phyloP scores from a whole-genome alignment of 2,329 filamentous ascomycete species.

The Aspergillus glaucus region DNA sequence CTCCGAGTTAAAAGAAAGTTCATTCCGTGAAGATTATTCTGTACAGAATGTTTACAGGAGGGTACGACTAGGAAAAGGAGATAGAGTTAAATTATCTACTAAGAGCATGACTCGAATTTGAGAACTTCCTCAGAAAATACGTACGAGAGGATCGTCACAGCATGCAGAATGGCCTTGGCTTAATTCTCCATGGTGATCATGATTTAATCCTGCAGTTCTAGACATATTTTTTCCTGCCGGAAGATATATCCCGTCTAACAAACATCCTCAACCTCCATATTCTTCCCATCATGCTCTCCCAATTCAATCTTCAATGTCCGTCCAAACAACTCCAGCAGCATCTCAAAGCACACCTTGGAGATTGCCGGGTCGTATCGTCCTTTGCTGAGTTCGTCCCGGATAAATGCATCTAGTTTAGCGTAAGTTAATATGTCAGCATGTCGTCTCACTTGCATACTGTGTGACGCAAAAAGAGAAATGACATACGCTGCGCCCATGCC shows the following conservation, averaged over 20 bases:
- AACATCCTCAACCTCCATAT: slow-evolving; percentile 63
- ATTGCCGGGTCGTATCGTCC: slow-evolving; percentile 88
- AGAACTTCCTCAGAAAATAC: too few relatives aligned
- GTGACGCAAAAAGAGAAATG: neutral
- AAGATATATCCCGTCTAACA: slow-evolving; percentile 47
- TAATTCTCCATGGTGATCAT: too few relatives aligned
- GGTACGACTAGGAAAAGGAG: too few relatives aligned
- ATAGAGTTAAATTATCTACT: too few relatives aligned
- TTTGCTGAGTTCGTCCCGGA: slow-evolving; percentile 86
- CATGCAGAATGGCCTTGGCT: too few relatives aligned
- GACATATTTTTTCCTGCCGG: neutral
- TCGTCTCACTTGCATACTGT: neutral
- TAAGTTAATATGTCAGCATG: neutral
- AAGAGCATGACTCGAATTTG: too few relatives aligned
- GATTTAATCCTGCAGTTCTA: too few relatives aligned
- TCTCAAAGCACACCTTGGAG: slow-evolving; percentile 82
- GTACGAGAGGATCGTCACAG: too few relatives aligned
- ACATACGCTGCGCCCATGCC: slow-evolving; percentile 78
- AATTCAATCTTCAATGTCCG: slow-evolving; percentile 72
- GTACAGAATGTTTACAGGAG: too few relatives aligned
- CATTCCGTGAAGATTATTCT: too few relatives aligned
- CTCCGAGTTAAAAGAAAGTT: too few relatives aligned
- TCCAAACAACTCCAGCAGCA: slow-evolving; percentile 78
- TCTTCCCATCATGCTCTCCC: slow-evolving; percentile 58
- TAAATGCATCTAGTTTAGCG: slow-evolving; percentile 65